Conservation (phyloP, 495 filamentous ascomycete species). For the Podospora fimiseda region DNA sequence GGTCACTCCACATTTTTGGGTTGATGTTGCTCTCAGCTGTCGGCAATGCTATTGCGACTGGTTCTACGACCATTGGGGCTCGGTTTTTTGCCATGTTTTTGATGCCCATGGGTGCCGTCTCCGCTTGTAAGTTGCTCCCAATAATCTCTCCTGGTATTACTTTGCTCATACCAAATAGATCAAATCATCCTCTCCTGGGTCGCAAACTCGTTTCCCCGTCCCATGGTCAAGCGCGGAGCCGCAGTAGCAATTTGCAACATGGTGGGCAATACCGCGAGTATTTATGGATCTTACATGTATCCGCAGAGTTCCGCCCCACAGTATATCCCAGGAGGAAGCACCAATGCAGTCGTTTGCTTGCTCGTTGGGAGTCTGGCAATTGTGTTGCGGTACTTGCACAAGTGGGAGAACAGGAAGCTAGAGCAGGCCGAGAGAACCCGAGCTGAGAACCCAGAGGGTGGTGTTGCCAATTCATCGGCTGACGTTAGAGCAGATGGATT, state of each 20-base stretch:
- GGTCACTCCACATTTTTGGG: conserved; percentile 38
- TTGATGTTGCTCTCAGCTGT: conserved; percentile 40
- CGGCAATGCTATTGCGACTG: conserved; percentile 45
- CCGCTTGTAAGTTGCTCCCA: conserved; percentile 26
- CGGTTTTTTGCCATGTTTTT: conserved; percentile 48
- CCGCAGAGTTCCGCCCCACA: conserved; percentile 44
- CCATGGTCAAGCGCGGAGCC: conserved; percentile 47
- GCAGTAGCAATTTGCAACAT: conserved; percentile 51
- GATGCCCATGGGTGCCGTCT: conserved; percentile 45
- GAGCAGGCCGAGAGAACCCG: conserved; percentile 32
- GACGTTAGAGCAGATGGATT: conserved; percentile 15
- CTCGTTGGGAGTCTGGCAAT: conserved; percentile 37
- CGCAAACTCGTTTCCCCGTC: conserved; percentile 47
- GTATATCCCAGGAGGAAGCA: conserved; percentile 39
- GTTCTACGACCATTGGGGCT: conserved; percentile 38
- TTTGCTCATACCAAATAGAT: conserved; percentile 11
- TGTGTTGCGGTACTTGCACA: conserved; percentile 37
- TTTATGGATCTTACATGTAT: conserved; percentile 54
- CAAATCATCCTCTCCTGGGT: conserved; percentile 50
- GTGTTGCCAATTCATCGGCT: background rate
- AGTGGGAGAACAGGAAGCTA: conserved; percentile 46
- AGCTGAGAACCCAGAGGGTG: conserved; percentile 12
- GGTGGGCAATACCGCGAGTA: conserved; percentile 46
- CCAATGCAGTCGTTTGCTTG: conserved; percentile 44
- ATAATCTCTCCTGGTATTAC: background rate